These are phyloP conservation scores for Cladophialophora bantiana DNA, from an alignment of 2,329 filamentous ascomycete genomes.

Conservation along the genomic window DNA sequence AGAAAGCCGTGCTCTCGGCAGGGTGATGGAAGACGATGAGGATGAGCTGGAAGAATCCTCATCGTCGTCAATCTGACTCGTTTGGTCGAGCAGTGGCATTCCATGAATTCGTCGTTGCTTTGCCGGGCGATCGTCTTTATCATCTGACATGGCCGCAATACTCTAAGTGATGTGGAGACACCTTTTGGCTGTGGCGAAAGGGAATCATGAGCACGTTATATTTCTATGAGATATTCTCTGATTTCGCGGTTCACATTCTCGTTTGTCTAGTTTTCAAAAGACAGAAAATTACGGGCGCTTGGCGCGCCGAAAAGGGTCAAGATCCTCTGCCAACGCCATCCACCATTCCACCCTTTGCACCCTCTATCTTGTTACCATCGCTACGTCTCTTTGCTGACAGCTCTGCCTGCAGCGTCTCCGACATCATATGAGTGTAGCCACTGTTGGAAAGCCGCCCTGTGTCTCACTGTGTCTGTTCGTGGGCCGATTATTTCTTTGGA, in stretches of 20 bases:
- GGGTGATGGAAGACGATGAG: not conserved
- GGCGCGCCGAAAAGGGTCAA: not conserved
- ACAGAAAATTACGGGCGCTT: not conserved
- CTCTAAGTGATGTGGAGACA: not conserved
- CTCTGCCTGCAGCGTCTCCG: not conserved
- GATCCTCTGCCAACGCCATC: not conserved
- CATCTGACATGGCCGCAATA: not conserved
- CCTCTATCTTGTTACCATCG: not conserved
- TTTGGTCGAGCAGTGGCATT: not conserved
- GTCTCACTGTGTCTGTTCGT: constrained; percentile 8
- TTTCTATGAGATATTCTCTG: not conserved
- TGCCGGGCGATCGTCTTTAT: not conserved
- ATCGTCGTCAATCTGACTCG: not conserved
- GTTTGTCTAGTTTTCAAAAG: not conserved
- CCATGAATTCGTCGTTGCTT: not conserved
- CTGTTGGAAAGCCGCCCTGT: not conserved
- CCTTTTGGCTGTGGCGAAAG: not conserved
- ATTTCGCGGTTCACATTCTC: not conserved
- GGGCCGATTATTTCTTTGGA: too few relatives aligned
- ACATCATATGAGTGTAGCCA: constrained; percentile 13
- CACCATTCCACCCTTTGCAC: not conserved
- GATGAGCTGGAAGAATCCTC: constrained; percentile 11
- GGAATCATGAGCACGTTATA: not conserved
- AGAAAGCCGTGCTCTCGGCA: not conserved
- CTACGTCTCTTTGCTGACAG: not conserved